Conservation (phyloP, 2,329 filamentous ascomycete species). For the Nemania bipapillata region DNA sequence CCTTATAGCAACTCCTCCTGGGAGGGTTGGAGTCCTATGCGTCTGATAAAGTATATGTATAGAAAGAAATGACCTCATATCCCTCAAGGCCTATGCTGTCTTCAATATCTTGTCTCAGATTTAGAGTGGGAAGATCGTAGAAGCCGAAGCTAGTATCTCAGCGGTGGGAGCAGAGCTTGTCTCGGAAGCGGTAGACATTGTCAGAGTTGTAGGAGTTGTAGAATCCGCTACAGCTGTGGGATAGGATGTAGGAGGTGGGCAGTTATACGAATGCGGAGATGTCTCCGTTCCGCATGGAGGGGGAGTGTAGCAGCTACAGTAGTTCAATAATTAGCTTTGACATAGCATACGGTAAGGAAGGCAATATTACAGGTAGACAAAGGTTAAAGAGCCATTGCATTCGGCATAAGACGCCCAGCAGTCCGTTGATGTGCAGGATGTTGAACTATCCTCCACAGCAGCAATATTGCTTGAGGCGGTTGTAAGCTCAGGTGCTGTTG, state of each 20-base stretch:
- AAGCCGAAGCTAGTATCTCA: neutral
- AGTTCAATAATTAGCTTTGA: slow-evolving; percentile 6
- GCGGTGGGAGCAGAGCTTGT: neutral
- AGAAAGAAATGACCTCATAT: no score
- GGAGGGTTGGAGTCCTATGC: neutral
- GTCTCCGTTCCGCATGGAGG: slow-evolving; percentile 38
- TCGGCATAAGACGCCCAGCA: slow-evolving; percentile 37
- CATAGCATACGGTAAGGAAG: neutral
- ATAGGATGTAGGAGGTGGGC: slow-evolving; percentile 21
- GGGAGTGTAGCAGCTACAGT: slow-evolving; percentile 41
- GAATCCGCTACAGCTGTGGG: neutral
- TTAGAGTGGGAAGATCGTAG: neutral
- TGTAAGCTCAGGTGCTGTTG: slow-evolving; percentile 12
- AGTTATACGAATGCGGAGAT: slow-evolving; percentile 30
- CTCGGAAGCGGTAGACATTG: neutral
- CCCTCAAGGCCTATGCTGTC: neutral
- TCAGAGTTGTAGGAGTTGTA: slow-evolving; percentile 2
- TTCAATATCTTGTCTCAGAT: neutral
- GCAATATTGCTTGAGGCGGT: neutral
- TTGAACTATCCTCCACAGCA: neutral
- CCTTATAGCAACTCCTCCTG: neutral
- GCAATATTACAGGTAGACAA: slow-evolving; percentile 33
- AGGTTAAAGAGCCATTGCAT: slow-evolving; percentile 36
- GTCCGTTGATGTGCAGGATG: slow-evolving; percentile 27
- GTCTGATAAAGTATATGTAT: neutral